Evolutionary conservation across 2,329 filamentous ascomycete species (phyloP), one percentile per base, ranked within the genome.

Genomic region (Aspergillus uvarum): DNA sequence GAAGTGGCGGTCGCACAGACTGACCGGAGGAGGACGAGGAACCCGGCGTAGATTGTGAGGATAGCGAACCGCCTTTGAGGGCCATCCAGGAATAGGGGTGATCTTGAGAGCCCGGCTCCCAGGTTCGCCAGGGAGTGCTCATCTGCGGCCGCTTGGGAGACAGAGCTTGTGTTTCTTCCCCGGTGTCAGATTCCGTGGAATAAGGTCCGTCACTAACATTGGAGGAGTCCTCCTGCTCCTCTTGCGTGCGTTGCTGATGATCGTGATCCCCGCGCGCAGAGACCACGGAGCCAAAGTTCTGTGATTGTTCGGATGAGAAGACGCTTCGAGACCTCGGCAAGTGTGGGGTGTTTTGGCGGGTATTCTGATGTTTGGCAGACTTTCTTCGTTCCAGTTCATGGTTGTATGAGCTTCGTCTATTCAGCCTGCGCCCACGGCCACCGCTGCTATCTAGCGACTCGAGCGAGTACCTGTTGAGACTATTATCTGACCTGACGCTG

Each of bases 351-450:
- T 56, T 53, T 44, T 51, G 61, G 6, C 53, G 61, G 11, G 42
- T 56, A 4, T 60, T 60, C 21, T 60, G 58, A 11, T 59, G 51
- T 10, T 49, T 42, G 2, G 32, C 31, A 5, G 42, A 56, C 38
- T 62, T 64, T 5, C 54, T 66, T 54, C 51, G 65, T 54, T 74
- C 70, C 1, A 70, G 26, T 44, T 75, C 72, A 26, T 71, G 70
- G 19, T 69, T 70, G 47, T 72, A 70, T 0, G 74, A 77, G 49
- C 72, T 71, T 50, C 73, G 62, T 24, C 69, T 67, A 26, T 68
- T 66, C 7, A 58, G 60, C 48, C 67, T 51, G 3, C 66, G 65
- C 21, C 68, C 68, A 31, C 66, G 63, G 21, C 61, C 65, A 16
- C 61, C 54, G 6, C 53, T 69, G 32, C 64, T 70, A n/a, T 71